phyloP scores from a whole-genome alignment of 129 eudicot species.

The Tagetes patula region DNA sequence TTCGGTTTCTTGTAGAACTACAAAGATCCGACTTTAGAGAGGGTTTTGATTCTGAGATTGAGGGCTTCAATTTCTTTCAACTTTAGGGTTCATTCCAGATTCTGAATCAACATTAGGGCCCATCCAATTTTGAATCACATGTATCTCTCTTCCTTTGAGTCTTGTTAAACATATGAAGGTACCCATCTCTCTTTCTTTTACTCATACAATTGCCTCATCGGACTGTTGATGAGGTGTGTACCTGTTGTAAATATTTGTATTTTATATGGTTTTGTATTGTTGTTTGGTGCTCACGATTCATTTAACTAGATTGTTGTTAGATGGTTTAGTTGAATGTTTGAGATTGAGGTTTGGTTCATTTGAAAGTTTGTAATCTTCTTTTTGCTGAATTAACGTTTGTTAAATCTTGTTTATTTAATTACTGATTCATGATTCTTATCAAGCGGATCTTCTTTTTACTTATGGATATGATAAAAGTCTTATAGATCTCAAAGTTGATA shows the following conservation, averaged over 20 bases:
- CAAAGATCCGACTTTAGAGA: too few species aligned
- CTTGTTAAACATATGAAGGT: too few species aligned
- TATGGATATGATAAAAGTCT: constrained; percentile 89
- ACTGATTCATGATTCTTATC: constrained; percentile 30
- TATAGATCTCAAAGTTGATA: constrained; percentile 71
- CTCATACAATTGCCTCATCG: too few species aligned
- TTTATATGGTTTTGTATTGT: not conserved
- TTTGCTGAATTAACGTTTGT: constrained; percentile 2
- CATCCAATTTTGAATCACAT: too few species aligned
- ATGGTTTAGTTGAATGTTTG: not conserved
- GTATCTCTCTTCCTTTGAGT: too few species aligned
- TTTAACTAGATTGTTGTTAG: not conserved
- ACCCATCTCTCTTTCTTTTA: too few species aligned
- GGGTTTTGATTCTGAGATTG: too few species aligned
- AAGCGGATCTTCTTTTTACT: constrained; percentile 97
- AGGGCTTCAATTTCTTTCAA: too few species aligned
- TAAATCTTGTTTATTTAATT: constrained; percentile 7
- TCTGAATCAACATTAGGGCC: too few species aligned
- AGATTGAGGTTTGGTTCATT: not conserved
- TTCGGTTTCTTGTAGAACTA: too few species aligned
- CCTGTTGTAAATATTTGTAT: not conserved
- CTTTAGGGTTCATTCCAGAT: too few species aligned
- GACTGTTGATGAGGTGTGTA: constrained; percentile 75
- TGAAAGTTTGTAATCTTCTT: not conserved
- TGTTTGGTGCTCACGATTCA: not conserved